phyloP scores from a whole-genome alignment of 495 filamentous ascomycete genomes.

The Antarctomyces pellizariae region DNA sequence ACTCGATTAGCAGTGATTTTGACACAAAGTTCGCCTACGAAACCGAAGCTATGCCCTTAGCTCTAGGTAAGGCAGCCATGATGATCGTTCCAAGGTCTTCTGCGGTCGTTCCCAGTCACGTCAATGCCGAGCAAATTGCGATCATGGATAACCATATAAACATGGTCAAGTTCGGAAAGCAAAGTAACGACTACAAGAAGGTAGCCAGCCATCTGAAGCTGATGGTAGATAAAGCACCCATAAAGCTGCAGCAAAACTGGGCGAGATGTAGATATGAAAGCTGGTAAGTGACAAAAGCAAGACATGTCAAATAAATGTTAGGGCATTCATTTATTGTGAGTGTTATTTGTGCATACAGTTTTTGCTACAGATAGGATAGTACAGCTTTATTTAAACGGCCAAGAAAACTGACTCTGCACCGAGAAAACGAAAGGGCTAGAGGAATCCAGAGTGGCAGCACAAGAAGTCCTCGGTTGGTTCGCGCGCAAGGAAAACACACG shows the following conservation, averaged over 20 bases:
- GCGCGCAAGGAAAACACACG: slow-evolving; percentile 12
- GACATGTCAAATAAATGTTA: background rate
- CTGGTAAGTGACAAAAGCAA: slow-evolving; percentile 7
- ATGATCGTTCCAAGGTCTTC: slow-evolving; percentile 17
- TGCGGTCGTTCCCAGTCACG: slow-evolving; percentile 15
- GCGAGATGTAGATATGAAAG: slow-evolving; percentile 3
- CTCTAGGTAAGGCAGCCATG: slow-evolving; percentile 4
- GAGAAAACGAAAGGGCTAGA: slow-evolving; percentile 4
- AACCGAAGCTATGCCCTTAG: slow-evolving; percentile 6
- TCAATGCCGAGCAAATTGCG: slow-evolving; percentile 14
- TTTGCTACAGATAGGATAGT: no score
- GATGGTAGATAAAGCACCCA: slow-evolving; percentile 7
- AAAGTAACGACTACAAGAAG: slow-evolving; percentile 12
- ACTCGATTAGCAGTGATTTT: slow-evolving; percentile 12
- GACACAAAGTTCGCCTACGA: slow-evolving; percentile 15
- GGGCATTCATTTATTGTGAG: no score
- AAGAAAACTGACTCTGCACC: no score
- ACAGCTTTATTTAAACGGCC: no score
- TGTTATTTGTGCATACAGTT: no score
- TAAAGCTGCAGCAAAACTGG: background rate
- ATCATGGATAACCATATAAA: slow-evolving; percentile 16
- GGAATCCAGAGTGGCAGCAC: slow-evolving; percentile 5
- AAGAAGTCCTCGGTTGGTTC: slow-evolving; percentile 18
- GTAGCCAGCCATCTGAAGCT: slow-evolving; percentile 5
- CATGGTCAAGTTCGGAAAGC: slow-evolving; percentile 16